Conservation (phyloP, 2,329 filamentous ascomycete species). For the Cordyceps militaris region DNA sequence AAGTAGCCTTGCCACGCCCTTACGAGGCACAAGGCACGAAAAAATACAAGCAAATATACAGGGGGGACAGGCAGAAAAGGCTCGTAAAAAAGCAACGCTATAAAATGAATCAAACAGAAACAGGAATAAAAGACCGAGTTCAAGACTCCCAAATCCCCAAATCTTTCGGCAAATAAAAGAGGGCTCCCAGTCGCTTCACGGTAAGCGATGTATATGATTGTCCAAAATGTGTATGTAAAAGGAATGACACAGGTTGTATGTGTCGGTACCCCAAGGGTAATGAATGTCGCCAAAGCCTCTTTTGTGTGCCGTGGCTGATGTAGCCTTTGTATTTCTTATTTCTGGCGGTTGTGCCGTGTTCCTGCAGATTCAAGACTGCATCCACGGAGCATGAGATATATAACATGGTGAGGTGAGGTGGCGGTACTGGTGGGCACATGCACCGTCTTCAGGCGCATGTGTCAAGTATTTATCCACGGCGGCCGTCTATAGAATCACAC, state of each 20-base stretch:
- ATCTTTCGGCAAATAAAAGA: slow-evolving; percentile 5
- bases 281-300: slow-evolving; percentile 2
- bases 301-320: neutral
- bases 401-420: neutral
- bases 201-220: slow-evolving; percentile 9
- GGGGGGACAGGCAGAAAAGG: neutral
- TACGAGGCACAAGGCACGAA: neutral
- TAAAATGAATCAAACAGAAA: slow-evolving; percentile 16
- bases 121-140: slow-evolving; percentile 18
- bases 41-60: slow-evolving; percentile 10
- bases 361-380: neutral
- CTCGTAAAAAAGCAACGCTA: slow-evolving; percentile 11
- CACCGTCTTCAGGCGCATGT: neutral
- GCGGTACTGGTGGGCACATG: neutral
- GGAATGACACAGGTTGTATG: slow-evolving; percentile 8
- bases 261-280: neutral
- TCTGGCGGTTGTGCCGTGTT: neutral
- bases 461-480: neutral
- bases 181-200: slow-evolving; percentile 11
- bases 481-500: slow-evolving; percentile 41
- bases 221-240: slow-evolving; percentile 11
- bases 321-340: neutral
- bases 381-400: neutral
- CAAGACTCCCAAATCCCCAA: slow-evolving; percentile 13
- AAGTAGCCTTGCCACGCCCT: neutral